Percentiles rank a stretch among this genome's conserved stretches.
phyloP scores from a whole-genome alignment of 352 stramenopile genomes.

The Pythium scleroteichum region DNA sequence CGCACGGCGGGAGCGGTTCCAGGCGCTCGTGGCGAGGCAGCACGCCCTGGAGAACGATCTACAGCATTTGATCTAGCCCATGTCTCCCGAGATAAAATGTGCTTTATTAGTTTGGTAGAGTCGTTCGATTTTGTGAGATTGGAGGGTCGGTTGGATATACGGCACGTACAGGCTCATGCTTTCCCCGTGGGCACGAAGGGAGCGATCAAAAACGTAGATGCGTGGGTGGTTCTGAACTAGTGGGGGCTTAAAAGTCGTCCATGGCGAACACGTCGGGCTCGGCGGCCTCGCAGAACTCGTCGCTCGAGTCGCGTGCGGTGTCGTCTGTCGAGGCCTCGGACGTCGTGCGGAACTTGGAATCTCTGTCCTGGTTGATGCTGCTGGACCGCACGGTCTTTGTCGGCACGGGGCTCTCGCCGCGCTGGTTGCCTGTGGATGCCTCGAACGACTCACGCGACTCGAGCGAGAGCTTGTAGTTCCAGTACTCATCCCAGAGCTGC shows the following conservation, averaged over 20 bases:
- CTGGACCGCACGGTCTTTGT: background rate
- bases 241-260: conserved; percentile 50
- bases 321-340: conserved; percentile 41
- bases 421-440: conserved; percentile 22
- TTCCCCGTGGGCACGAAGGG: background rate
- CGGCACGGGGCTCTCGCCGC: conserved; percentile 9
- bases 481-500: conserved; percentile 62
- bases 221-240: background rate
- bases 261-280: conserved; percentile 56
- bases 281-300: conserved; percentile 25
- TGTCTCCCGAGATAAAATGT: too few species aligned
- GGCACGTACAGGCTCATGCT: conserved; percentile 6
- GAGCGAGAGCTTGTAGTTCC: conserved; percentile 75
- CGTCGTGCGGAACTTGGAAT: conserved; percentile 29
- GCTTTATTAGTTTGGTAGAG: conserved; percentile 19
- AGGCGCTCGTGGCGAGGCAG: conserved; percentile 6
- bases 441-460: conserved; percentile 69
- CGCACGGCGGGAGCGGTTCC: conserved; percentile 1
- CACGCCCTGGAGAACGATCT: conserved; percentile 10
- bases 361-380: conserved; percentile 9
- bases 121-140: conserved; percentile 1
- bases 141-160: background rate
- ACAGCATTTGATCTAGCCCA: too few species aligned
- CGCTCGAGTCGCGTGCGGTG: conserved; percentile 33
- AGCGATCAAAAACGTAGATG: conserved; percentile 5